A percentile compares a stretch with the other conserved stretches of the same genome.
These are phyloP conservation scores for Lactarius psammicola DNA, from an alignment of 768 basidiomycete genomes.

Conservation along the genomic window DNA sequence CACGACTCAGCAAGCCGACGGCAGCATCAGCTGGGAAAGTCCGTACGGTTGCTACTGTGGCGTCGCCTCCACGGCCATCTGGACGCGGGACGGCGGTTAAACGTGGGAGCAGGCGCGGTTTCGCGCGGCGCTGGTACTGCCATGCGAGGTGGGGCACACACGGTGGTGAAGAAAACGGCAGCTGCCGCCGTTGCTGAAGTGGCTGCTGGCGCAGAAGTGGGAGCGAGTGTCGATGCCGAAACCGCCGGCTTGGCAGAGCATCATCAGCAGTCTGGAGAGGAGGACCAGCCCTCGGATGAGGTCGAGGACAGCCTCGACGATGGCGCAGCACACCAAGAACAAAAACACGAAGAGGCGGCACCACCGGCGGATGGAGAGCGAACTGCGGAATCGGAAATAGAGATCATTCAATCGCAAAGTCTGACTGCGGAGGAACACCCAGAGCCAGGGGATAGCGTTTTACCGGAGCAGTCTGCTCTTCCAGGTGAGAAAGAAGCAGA, in stretches of 20 bases:
- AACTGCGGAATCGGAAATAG: constrained; percentile 14
- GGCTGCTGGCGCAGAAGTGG: constrained; percentile 24
- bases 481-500: constrained; percentile 22
- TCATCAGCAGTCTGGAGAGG: constrained; percentile 26
- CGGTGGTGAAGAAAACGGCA: constrained; percentile 29
- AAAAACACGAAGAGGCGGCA: constrained; percentile 22
- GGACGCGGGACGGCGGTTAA: constrained; percentile 35
- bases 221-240: not conserved
- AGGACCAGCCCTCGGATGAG: constrained; percentile 27
- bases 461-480: constrained; percentile 8
- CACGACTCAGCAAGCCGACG: constrained; percentile 79
- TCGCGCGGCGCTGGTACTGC: constrained; percentile 30
- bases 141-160: constrained; percentile 32
- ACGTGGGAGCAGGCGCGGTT: constrained; percentile 10
- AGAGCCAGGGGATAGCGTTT: constrained; percentile 16
- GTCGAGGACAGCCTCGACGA: constrained; percentile 21
- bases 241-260: not conserved
- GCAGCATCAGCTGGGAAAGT: constrained; percentile 70
- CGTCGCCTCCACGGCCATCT: constrained; percentile 27
- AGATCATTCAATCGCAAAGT: not conserved
- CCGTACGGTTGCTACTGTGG: constrained; percentile 37
- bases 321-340: constrained; percentile 19
- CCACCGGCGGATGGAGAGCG: constrained; percentile 11
- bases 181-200: constrained; percentile 31
- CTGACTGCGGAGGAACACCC: constrained; percentile 11